These are phyloP conservation scores for Sporothrix inflata DNA, from an alignment of 2,329 filamentous ascomycete genomes.

Conservation along the genomic window DNA sequence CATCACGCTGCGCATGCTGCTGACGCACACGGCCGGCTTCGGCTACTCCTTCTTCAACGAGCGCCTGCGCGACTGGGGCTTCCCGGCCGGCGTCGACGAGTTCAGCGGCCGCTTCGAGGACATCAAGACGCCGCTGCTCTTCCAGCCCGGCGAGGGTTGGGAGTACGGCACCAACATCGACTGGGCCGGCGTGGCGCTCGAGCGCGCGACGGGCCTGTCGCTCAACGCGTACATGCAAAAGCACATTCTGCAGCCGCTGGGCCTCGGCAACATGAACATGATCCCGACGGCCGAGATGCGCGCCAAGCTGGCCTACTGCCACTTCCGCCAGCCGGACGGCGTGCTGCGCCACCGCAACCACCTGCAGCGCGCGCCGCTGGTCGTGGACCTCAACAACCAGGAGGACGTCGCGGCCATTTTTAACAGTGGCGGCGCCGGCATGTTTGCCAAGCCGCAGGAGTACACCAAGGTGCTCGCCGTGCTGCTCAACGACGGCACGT, in stretches of 20 bases:
- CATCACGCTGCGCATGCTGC: slow-evolving; percentile 62
- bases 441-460: slow-evolving; percentile 48
- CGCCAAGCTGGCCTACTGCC: slow-evolving; percentile 56
- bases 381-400: slow-evolving; percentile 26
- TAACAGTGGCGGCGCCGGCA: slow-evolving; percentile 50
- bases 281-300: slow-evolving; percentile 57
- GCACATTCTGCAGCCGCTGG: slow-evolving; percentile 50
- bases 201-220: slow-evolving; percentile 46
- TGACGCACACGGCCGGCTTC: slow-evolving; percentile 60
- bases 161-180: slow-evolving; percentile 55
- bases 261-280: slow-evolving; percentile 51
- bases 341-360: slow-evolving; percentile 45
- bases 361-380: slow-evolving; percentile 29
- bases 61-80: slow-evolving; percentile 50
- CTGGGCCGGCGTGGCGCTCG: slow-evolving; percentile 52
- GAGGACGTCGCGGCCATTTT: slow-evolving; percentile 32
- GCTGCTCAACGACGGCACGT: slow-evolving; percentile 63
- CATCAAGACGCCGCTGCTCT: slow-evolving; percentile 49
- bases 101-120: slow-evolving; percentile 55
- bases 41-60: slow-evolving; percentile 61
- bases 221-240: slow-evolving; percentile 51
- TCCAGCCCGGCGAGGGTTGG: slow-evolving; percentile 53
- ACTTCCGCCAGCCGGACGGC: slow-evolving; percentile 52
- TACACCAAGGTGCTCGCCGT: slow-evolving; percentile 58
- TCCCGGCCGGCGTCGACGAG: slow-evolving; percentile 59